Evolutionary conservation across 2,329 filamentous ascomycete species (phyloP), one percentile per base, ranked within the genome.

Genomic region (Aotearoamyces nothofagi): DNA sequence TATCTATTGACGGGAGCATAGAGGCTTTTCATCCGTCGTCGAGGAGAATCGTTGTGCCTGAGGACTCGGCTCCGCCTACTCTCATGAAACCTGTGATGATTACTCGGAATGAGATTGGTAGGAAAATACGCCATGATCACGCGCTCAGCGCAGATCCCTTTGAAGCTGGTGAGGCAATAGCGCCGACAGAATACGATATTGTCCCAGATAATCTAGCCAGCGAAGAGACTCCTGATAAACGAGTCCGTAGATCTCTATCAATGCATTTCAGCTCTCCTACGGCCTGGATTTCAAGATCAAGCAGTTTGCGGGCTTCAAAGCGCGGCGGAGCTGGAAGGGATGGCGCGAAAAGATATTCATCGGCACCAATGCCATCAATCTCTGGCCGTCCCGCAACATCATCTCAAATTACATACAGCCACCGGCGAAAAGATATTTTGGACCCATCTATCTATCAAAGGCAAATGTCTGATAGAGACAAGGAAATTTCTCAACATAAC

Each of bases 211-310:
- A 15, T 4, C n/a, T n/a, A n/a, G n/a, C n/a, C n/a, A n/a, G n/a
- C n/a, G 19, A 33, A 7, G 33, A 36, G 11, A 26, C 32, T 20
- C 57, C 57, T 2, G 56, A 57, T 5, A 61, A 58, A 39, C 54
- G 49, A 28, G 52, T 63, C 9, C 58, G 56, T 30, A 60, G 64
- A 33, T 72, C 70, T 10, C 53, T 68, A 15, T 74, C 71, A 10
- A 63, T 69, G 57, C 66, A 70, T 31, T 68, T 76, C 34, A 57
- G 58, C 34, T 66, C 69, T 2, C 59, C 69, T 10, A 57, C 54
- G 27, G 63, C 54, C 27, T 73, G 69, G 67, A 63, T 71, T 36
- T 53, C 64, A 17, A 64, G 55, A 45, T 57, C 61, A 6, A 61
- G 66, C 31, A 75, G 69, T 49, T 44, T 73, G 30, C 62, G 67